Evolutionary conservation across 352 stramenopile genomes (phyloP), one percentile per base, ranked within the genome.

Genomic region (Thalassiosira livingstoniorum): DNA sequence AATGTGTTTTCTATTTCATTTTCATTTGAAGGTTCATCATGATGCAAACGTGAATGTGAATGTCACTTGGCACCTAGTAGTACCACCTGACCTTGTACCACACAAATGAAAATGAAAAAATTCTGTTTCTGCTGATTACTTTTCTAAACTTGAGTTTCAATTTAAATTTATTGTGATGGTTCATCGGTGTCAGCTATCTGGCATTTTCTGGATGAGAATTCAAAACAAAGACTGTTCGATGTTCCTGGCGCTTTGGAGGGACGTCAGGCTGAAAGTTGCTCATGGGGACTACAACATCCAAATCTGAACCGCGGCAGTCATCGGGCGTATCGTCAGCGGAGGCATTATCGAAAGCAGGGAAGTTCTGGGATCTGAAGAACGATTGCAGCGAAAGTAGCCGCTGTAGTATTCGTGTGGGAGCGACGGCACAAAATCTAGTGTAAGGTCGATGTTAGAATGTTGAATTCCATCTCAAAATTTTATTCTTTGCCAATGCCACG

Each of bases 251-350:
- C 23, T 37, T 32, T 10, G 25, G 23, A 27, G 23, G 2, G 18
- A 2, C 54, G 15, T 1, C 3, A 15, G 4, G 2, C 31, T 23
- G 23, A 32, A 0, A 37, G 29, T 32, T 3, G 10, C 70, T 29
- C 27, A 71, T 79, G 60, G 71, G 71, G 27, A 58, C 27, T 42
- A 74, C 74, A 43, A 39, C 51, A 35, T 80, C 72, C 21, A 73
- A 45, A 62, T 18, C 74, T 55, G 61, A 62, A 39, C 53, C 51
- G 32, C 45, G 61, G 29, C 61, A 63, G 2, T 18, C 4, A 60
- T 72, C 58, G 2, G 71, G 72, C 61, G 45, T 55, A 54, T 34
- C 58, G 43, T 45, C 37, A 58, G 43, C 43, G 63, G 63, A 39
- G 55, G 37, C 35, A 37, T 54, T 43, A 63, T 78, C 23, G 23